Conservation (phyloP, 306 rosid genomes). For the Gynostemma pentaphyllum region DNA sequence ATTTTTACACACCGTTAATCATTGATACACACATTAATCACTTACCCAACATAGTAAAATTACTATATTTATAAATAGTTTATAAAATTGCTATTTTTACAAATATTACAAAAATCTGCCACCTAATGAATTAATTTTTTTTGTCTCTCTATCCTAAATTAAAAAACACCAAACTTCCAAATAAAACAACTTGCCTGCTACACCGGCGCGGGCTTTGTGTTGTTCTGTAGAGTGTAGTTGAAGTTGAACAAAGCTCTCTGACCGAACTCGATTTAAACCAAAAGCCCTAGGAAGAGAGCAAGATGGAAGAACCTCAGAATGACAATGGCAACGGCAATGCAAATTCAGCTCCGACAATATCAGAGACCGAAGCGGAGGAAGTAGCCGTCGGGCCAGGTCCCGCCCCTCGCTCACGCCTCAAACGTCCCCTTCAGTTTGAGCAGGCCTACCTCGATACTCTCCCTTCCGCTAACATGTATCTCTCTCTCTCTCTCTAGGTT, state of each 20-base stretch:
- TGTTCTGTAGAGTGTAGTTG: background rate
- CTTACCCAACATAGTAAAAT: too few relatives aligned
- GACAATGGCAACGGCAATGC: constrained; percentile 14
- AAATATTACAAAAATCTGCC: too few relatives aligned
- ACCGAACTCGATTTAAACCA: background rate
- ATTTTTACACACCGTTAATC: too few relatives aligned
- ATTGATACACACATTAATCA: too few relatives aligned
- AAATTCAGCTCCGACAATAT: constrained; percentile 9
- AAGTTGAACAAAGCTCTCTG: background rate
- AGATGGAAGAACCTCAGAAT: constrained; percentile 24
- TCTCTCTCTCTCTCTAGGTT: background rate
- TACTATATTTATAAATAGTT: too few relatives aligned
- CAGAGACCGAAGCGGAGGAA: constrained; percentile 41
- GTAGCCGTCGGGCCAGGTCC: constrained; percentile 66
- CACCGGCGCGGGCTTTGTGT: background rate
- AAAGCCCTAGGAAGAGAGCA: background rate
- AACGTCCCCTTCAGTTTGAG: constrained; percentile 96
- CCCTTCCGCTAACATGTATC: constrained; percentile 81
- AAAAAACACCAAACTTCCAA: too few relatives aligned
- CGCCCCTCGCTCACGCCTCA: constrained; percentile 62
- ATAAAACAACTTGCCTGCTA: background rate
- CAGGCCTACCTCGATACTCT: constrained; percentile 81
- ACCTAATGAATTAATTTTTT: too few relatives aligned
- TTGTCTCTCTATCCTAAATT: too few relatives aligned
- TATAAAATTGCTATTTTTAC: too few relatives aligned